Percentiles rank a stretch among this genome's conserved stretches.
Evolutionary conservation across 148 eudicot genomes (phyloP).

Genomic region (Camellia japonica): DNA sequence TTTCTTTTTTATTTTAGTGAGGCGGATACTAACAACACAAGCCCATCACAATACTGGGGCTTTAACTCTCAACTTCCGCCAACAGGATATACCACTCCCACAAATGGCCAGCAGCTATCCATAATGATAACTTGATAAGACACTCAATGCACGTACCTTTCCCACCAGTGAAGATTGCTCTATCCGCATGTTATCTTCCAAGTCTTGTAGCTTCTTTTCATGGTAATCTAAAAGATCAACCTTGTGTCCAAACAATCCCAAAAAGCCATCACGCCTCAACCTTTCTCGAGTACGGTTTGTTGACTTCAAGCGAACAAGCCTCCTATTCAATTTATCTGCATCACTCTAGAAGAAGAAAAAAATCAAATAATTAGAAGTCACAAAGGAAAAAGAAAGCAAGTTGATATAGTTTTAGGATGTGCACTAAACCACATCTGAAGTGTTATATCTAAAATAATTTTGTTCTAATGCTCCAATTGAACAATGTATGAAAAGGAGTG

Average conservation of each 20-base stretch:
- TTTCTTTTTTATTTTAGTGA: too few species aligned
- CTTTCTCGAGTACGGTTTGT: constrained; percentile 33
- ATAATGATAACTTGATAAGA: neutral
- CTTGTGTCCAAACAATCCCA: constrained; percentile 48
- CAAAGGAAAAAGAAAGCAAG: neutral
- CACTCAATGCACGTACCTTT: constrained; percentile 41
- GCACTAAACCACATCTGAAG: neutral
- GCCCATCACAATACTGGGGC: neutral
- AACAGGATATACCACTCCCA: neutral
- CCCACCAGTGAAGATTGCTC: constrained; percentile 54
- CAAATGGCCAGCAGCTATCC: neutral
- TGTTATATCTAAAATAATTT: neutral
- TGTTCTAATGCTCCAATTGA: neutral
- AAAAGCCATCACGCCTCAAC: constrained; percentile 32
- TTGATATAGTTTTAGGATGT: neutral
- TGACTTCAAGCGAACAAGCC: constrained; percentile 56
- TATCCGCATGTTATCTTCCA: constrained; percentile 54
- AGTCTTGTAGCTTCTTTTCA: constrained; percentile 67
- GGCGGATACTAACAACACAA: too few species aligned
- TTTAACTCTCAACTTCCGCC: neutral
- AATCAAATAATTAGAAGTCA: neutral
- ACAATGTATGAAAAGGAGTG: neutral
- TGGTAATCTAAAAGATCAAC: constrained; percentile 47
- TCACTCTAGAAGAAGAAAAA: constrained; percentile 36
- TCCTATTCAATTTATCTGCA: constrained; percentile 56